These are phyloP conservation scores for Aplosporella prunicola DNA, from an alignment of 2,329 filamentous ascomycete species.

Conservation along the genomic window DNA sequence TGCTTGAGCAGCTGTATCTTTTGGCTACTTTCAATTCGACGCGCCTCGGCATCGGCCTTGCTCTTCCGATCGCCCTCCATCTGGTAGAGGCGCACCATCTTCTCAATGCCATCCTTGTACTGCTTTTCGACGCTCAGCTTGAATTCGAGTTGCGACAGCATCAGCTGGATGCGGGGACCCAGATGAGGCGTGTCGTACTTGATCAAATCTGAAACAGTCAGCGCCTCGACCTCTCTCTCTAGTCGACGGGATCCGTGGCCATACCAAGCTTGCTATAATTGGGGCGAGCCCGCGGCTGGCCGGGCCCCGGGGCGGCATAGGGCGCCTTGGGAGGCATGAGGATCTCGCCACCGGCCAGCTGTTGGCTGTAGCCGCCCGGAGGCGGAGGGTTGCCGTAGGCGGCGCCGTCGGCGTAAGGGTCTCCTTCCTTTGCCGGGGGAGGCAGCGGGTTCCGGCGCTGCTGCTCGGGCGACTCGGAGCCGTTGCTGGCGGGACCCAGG, in stretches of 20 bases:
- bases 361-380: constrained; percentile 45
- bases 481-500: constrained; percentile 42
- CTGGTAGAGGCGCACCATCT: constrained; percentile 96
- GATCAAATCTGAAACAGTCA: constrained; percentile 64
- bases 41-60: constrained; percentile 80
- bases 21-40: constrained; percentile 89
- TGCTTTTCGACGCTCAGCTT: constrained; percentile 98
- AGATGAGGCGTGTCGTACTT: constrained; percentile 96
- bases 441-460: constrained; percentile 27
- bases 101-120: constrained; percentile 97
- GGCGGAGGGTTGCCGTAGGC: constrained; percentile 54
- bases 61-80: constrained; percentile 97
- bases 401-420: constrained; percentile 47
- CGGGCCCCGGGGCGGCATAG: constrained; percentile 63
- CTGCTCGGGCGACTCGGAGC: constrained; percentile 26
- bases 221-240: constrained; percentile 4
- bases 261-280: constrained; percentile 95
- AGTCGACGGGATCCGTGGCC: constrained; percentile 21
- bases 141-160: constrained; percentile 97
- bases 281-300: constrained; percentile 56
- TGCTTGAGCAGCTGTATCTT: constrained; percentile 95
- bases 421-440: constrained; percentile 65
- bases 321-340: constrained; percentile 75
- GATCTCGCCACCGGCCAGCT: constrained; percentile 56
- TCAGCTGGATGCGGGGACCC: constrained; percentile 94